Conservation (phyloP, 2,329 filamentous ascomycete genomes). For the Fusarium sp. region DNA sequence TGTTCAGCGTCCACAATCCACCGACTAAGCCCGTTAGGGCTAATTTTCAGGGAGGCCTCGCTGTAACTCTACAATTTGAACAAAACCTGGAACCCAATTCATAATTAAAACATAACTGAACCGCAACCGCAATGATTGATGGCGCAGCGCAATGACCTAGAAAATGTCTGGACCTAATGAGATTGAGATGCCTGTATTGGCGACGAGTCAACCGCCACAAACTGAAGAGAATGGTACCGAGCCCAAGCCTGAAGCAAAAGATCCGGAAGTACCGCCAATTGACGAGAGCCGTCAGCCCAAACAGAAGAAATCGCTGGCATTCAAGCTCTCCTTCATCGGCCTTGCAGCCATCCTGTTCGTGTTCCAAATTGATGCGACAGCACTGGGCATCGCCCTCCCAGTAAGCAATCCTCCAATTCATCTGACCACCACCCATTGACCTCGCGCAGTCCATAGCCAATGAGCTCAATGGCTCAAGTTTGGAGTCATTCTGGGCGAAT, state of each 20-base stretch:
- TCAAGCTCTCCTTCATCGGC: conserved; percentile 12
- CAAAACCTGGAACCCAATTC: too few relatives aligned
- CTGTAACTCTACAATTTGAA: neutral
- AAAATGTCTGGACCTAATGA: neutral
- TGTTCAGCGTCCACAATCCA: neutral
- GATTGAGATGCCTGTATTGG: neutral
- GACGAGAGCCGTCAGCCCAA: neutral
- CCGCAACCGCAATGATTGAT: too few relatives aligned
- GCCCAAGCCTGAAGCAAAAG: neutral
- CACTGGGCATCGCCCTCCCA: conserved; percentile 16
- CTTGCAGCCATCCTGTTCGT: conserved; percentile 14
- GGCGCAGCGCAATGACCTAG: neutral
- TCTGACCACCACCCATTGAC: neutral
- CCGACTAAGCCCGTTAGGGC: neutral
- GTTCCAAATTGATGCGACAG: conserved; percentile 19
- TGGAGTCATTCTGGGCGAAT: conserved; percentile 22
- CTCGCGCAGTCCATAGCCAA: conserved; percentile 12
- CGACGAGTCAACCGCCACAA: neutral
- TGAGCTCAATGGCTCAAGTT: conserved; percentile 11
- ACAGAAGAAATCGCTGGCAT: conserved; percentile 13
- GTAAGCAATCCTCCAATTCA: neutral
- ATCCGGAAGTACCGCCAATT: neutral
- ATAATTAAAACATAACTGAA: neutral
- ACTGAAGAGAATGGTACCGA: neutral
- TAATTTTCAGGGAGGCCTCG: conserved; percentile 11